Evolutionary conservation across 202 grass and related monocot genomes (phyloP).

Genomic region (Saccharum hybrid): DNA sequence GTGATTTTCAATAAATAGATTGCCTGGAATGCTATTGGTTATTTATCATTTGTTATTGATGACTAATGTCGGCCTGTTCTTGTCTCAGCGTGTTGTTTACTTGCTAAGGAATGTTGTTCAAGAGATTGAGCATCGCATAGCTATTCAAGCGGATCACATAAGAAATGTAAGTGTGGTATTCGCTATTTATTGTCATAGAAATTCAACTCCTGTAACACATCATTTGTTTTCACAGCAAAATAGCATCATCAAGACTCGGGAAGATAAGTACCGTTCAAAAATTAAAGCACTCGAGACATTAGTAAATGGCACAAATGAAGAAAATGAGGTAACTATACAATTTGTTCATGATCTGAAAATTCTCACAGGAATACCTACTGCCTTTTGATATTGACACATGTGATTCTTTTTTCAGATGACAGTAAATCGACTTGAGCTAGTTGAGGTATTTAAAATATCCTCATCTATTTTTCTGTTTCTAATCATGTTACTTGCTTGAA

Average conservation of each 20-base stretch:
- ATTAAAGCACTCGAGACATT: slow-evolving; percentile 90
- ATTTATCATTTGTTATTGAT: slow-evolving; percentile 42
- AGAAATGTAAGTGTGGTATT: slow-evolving; percentile 75
- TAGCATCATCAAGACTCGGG: slow-evolving; percentile 74
- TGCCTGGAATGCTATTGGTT: slow-evolving; percentile 26
- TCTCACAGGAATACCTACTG: slow-evolving; percentile 9
- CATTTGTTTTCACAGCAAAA: slow-evolving; percentile 76
- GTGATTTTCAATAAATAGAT: slow-evolving; percentile 12
- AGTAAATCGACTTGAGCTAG: slow-evolving; percentile 71
- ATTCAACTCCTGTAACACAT: slow-evolving; percentile 40
- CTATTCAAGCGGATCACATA: slow-evolving; percentile 88
- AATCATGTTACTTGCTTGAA: slow-evolving; percentile 23
- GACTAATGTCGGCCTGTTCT: slow-evolving; percentile 31
- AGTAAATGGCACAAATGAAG: slow-evolving; percentile 92
- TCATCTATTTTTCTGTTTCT: slow-evolving; percentile 24
- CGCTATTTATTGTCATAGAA: slow-evolving; percentile 25
- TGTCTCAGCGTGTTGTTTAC: slow-evolving; percentile 70
- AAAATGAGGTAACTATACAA: slow-evolving; percentile 71
- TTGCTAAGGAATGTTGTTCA: slow-evolving; percentile 85
- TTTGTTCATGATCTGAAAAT: slow-evolving; percentile 34
- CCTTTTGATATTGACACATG: slow-evolving; percentile 33
- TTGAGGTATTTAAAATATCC: slow-evolving; percentile 62
- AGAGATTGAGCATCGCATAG: slow-evolving; percentile 91
- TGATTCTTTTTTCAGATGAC: slow-evolving; percentile 69
- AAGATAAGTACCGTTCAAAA: slow-evolving; percentile 92